A percentile compares a stretch with the other conserved stretches of the same genome.
Conservation (phyloP, 192 early-diverging fungal genomes). For the Backusella liffmaniae region DNA sequence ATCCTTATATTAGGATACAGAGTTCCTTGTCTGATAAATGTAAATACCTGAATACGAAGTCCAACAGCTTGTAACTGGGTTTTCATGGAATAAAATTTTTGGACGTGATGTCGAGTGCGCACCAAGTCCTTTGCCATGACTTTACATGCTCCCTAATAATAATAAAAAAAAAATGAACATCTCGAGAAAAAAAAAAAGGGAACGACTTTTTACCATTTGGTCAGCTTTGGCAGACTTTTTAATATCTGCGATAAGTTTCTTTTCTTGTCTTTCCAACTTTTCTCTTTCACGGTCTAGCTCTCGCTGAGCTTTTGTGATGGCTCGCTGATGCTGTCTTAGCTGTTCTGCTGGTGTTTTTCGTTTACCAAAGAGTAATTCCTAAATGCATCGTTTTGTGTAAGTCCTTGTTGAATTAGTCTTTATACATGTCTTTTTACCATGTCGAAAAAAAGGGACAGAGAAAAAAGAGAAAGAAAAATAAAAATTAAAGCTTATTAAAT, state of each 20-base stretch:
- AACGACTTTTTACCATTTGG: slow-evolving; percentile 71
- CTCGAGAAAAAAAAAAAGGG: slow-evolving; percentile 35
- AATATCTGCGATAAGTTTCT: slow-evolving; percentile 92
- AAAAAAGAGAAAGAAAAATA: not conserved
- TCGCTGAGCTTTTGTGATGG: slow-evolving; percentile 83
- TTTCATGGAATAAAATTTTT: slow-evolving; percentile 97
- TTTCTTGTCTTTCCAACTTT: slow-evolving; percentile 93
- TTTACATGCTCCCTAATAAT: slow-evolving; percentile 65
- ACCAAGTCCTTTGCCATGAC: slow-evolving; percentile 99
- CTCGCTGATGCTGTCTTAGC: slow-evolving; percentile 88
- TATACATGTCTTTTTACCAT: not conserved
- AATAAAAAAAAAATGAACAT: not conserved
- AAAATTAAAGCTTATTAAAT: not conserved
- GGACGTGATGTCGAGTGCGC: slow-evolving; percentile 86
- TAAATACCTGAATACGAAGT: slow-evolving; percentile 78
- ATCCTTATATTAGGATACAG: slow-evolving; percentile 8
- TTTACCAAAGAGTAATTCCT: slow-evolving; percentile 74
- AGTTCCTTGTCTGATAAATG: not conserved
- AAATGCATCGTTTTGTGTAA: not conserved
- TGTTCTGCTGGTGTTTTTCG: slow-evolving; percentile 87
- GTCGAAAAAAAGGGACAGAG: not conserved
- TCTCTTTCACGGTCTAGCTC: slow-evolving; percentile 88
- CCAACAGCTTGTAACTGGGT: slow-evolving; percentile 91
- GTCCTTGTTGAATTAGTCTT: not conserved
- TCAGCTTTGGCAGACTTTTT: slow-evolving; percentile 91